Base-by-base conservation (phyloP, 768 basidiomycete species). In the Boletellus sp. region DNA sequence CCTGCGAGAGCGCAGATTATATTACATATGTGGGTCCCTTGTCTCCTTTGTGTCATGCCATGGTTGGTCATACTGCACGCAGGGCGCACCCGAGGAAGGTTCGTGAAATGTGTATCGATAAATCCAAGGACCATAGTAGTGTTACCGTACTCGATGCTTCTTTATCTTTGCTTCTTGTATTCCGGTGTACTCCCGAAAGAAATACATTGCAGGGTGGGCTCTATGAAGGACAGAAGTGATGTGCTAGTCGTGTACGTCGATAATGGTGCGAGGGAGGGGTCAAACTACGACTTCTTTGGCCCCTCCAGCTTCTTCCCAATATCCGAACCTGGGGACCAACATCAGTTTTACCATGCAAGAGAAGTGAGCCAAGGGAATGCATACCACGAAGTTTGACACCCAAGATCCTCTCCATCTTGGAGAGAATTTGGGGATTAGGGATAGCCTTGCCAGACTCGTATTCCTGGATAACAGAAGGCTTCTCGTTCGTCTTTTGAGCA, bases 1-100 rank as follows among this genome's bases (percentile, higher is more conserved):
- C 95, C 45, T 95, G 93, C 68, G 94, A 98, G 72, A 94, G 86
- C 63, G 79, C 90, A 10, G 91, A 95, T 63, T 98, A 98, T 69
- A 92, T 97, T 58, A 81, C 87, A 60, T 90, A 91, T 65, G 88
- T 86, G 51, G 50, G 85, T 77, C 35, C 2, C 20, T 17, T 1
- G 13, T 20, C 24, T 39, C 24, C 13, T 5, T n/a, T 1, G 1
- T 17, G 0, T 15, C 26, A 35, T 40, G 1, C 13, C 10, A 4
- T 20, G 8, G 24, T 11, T 52, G n/a, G 47, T 44, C 32, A 60
- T 19, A 9, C 36, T 36, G 16, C 23, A 28, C 47, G 17, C 33
- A 71, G 70, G 71, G 70, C n/a, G 61, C 71, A 40, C 54, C 61
- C 10, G 70, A 71, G 40, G 68, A 71, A 45, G 68, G 65, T 28